Evolutionary conservation across 257 asterid genomes (phyloP).

Genomic region (Solanum corneliomulleri): DNA sequence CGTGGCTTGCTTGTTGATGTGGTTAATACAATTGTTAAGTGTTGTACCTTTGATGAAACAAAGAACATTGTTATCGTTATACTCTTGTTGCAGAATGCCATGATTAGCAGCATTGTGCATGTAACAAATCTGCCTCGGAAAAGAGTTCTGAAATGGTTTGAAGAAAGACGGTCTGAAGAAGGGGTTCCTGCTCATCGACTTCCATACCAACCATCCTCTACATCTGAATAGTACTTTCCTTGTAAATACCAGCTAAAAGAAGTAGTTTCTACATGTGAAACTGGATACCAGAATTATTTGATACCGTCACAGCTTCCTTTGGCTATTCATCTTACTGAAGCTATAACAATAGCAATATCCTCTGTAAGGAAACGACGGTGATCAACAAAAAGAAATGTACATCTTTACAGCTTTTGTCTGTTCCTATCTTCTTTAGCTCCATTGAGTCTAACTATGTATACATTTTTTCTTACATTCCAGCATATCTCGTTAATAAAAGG

Average conservation of each 20-base stretch:
- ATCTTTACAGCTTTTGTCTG: background rate
- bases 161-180: slow-evolving; percentile 75
- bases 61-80: background rate
- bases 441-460: background rate
- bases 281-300: background rate
- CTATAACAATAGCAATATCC: background rate
- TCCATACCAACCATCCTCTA: slow-evolving; percentile 37
- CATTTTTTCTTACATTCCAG: background rate
- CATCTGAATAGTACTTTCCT: background rate
- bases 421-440: background rate
- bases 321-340: background rate
- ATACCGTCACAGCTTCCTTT: background rate
- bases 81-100: slow-evolving; percentile 54
- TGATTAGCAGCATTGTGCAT: slow-evolving; percentile 81
- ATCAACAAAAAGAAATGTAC: background rate
- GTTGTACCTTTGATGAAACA: background rate
- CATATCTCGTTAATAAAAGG: background rate
- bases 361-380: background rate
- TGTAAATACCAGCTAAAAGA: background rate
- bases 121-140: slow-evolving; percentile 78
- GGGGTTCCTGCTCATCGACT: slow-evolving; percentile 54
- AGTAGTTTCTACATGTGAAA: background rate
- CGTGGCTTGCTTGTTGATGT: background rate
- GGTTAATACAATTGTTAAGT: background rate
- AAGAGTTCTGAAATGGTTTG: slow-evolving; percentile 86